Conservation (phyloP, 768 basidiomycete species). For the Tylopilus felleus region DNA sequence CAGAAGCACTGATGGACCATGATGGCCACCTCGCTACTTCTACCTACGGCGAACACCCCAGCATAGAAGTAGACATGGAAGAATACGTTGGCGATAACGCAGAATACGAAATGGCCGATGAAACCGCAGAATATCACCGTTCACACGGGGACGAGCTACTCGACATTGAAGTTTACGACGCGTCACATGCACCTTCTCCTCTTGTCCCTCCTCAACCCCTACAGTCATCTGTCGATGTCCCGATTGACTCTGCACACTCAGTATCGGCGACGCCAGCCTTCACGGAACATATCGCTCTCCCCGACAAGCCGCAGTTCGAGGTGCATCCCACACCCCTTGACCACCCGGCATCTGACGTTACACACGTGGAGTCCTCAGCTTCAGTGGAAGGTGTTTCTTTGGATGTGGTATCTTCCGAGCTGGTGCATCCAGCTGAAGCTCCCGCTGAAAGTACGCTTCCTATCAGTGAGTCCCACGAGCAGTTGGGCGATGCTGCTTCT, state of each 20-base stretch:
- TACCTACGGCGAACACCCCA: constrained; percentile 33
- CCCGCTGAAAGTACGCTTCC: constrained; percentile 3
- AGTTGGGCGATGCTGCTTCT: constrained; percentile 5
- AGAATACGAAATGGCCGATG: constrained; percentile 47
- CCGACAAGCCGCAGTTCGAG: constrained; percentile 12
- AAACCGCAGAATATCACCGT: constrained; percentile 27
- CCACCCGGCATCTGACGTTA: constrained; percentile 12
- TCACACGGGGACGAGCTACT: constrained; percentile 27
- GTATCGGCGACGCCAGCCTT: neutral
- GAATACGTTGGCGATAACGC: constrained; percentile 42
- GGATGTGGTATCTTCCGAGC: constrained; percentile 3
- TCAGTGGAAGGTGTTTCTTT: constrained; percentile 8
- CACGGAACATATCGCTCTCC: constrained; percentile 6
- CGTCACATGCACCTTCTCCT: constrained; percentile 33
- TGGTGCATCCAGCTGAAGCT: constrained; percentile 6
- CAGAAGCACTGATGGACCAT: constrained; percentile 60
- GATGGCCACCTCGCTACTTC: constrained; percentile 36
- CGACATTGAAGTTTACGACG: constrained; percentile 43
- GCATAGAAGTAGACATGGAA: constrained; percentile 69
- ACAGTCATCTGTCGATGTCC: constrained; percentile 14
- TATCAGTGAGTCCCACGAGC: constrained; percentile 22
- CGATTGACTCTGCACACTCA: constrained; percentile 16
- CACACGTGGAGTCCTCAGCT: constrained; percentile 15
- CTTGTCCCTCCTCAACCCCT: constrained; percentile 13
- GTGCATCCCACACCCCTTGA: constrained; percentile 13